phyloP scores from a whole-genome alignment of 306 rosid species.

The Castanea crenata region DNA sequence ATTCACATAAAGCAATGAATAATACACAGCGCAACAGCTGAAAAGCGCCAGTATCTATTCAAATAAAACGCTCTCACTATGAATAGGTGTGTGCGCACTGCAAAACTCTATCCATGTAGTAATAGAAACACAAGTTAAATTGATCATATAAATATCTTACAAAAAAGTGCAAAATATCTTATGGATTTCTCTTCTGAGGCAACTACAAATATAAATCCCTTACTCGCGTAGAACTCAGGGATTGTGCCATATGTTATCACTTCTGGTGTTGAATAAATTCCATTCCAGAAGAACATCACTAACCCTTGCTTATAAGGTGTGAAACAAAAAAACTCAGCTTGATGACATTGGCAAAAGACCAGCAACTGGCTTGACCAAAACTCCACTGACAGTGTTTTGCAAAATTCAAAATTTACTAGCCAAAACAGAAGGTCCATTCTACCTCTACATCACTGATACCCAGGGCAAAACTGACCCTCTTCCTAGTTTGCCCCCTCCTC shows the following conservation, averaged over 20 bases:
- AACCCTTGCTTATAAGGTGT: neutral
- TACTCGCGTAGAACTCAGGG: neutral
- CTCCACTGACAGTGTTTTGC: conserved; percentile 10
- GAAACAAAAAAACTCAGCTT: neutral
- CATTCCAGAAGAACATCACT: neutral
- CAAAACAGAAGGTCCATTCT: conserved; percentile 6
- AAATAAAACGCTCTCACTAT: too few species aligned
- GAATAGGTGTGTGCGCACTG: neutral
- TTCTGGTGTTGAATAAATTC: neutral
- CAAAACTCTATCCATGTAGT: neutral
- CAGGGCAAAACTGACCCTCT: conserved; percentile 37
- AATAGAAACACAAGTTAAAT: neutral
- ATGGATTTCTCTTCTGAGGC: neutral
- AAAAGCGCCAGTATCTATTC: too few species aligned
- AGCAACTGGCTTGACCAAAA: neutral
- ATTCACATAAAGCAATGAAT: too few species aligned
- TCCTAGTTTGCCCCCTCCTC: conserved; percentile 42
- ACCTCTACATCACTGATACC: conserved; percentile 14
- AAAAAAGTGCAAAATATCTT: conserved; percentile 8
- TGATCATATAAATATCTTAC: neutral
- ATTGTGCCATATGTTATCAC: neutral
- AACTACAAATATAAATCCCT: neutral
- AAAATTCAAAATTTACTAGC: conserved; percentile 1
- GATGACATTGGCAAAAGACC: conserved; percentile 7
- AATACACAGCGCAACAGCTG: too few species aligned